Base-by-base conservation (phyloP, 805 yeast species). In the Nakazawaea ernobii region DNA sequence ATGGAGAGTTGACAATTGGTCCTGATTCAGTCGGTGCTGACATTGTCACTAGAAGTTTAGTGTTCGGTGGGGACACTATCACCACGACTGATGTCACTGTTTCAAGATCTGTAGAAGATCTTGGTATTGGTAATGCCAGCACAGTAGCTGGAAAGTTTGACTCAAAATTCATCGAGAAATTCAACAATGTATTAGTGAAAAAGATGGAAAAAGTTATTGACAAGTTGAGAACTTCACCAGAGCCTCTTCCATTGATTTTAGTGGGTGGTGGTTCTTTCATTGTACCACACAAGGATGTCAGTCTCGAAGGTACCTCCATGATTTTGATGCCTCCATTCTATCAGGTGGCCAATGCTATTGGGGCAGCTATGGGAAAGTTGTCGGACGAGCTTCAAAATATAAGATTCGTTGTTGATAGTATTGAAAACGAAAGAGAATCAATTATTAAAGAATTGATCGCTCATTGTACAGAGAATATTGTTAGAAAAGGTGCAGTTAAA, bases 221-320 rank as follows among this genome's bases (percentile, higher is more conserved):
- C 52, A 52, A 67, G 41, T 70, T 74, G 69, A 70, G 68, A 54
- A 72, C 75, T 6, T 62, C 62, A 30, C 69, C 75, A 3, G 75
- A 68, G 6, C 70, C 69, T 8, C 53, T 73, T 9, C 71, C 74
- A 1, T 73, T 73, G 2, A 45, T 74, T 7, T 60, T 71, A 6
- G 79, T 74, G 35, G 79, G 79, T 35, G 79, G 79, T 35, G 79
- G 78, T 5, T 73, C 79, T 2, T 66, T 74, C 50, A 70, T 74
- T 47, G 67, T 67, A 13, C 71, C 74, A 2, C 32, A 32, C 26
- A 56, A 57, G 8, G 46, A 53, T 11, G 41, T 35, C 15, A 14
- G 29, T 8, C 42, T 71, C 11, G 63, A 63, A 8, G 77, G 78
- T n/a, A 70, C 74, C 6, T 66, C 73, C 1, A 58, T 61, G 40